A percentile compares a stretch with the other conserved stretches of the same genome.
Conservation (phyloP, 2,329 filamentous ascomycete genomes). For the Hypoxylon sp. region DNA sequence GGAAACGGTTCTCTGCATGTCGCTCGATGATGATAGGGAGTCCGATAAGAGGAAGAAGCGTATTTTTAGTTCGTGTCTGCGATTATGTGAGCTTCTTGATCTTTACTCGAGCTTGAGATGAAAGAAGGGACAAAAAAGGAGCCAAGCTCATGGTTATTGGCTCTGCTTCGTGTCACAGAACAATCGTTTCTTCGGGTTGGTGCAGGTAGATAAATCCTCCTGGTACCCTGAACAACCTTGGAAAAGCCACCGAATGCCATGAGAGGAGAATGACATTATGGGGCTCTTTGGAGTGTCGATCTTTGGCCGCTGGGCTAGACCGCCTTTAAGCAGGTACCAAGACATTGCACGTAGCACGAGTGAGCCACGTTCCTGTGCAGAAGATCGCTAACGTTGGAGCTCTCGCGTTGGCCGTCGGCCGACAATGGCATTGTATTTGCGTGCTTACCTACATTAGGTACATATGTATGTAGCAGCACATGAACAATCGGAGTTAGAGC, state of each 20-base stretch:
- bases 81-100: slow-evolving; percentile 4
- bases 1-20: slow-evolving; percentile 15
- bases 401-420: slow-evolving; percentile 30
- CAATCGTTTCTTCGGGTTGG: slow-evolving; percentile 37
- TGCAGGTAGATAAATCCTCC: slow-evolving; percentile 28
- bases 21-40: slow-evolving; percentile 21
- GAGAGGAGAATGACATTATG: slow-evolving; percentile 37
- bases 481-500: slow-evolving; percentile 14
- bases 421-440: slow-evolving; percentile 39
- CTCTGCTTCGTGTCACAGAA: slow-evolving; percentile 32
- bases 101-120: not conserved
- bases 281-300: slow-evolving; percentile 45
- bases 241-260: slow-evolving; percentile 44
- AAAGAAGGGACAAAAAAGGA: not conserved
- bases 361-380: slow-evolving; percentile 40
- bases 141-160: not conserved
- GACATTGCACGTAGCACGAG: slow-evolving; percentile 40
- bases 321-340: slow-evolving; percentile 41
- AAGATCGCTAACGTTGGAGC: slow-evolving; percentile 31
- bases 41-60: slow-evolving; percentile 2
- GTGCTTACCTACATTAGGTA: slow-evolving; percentile 1
- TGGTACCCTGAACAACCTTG: slow-evolving; percentile 12
- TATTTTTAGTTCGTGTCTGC: not conserved
- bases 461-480: slow-evolving; percentile 14
- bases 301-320: slow-evolving; percentile 40